These are phyloP conservation scores for Penicillium sp. DNA, from an alignment of 2,329 filamentous ascomycete species.

Conservation along the genomic window DNA sequence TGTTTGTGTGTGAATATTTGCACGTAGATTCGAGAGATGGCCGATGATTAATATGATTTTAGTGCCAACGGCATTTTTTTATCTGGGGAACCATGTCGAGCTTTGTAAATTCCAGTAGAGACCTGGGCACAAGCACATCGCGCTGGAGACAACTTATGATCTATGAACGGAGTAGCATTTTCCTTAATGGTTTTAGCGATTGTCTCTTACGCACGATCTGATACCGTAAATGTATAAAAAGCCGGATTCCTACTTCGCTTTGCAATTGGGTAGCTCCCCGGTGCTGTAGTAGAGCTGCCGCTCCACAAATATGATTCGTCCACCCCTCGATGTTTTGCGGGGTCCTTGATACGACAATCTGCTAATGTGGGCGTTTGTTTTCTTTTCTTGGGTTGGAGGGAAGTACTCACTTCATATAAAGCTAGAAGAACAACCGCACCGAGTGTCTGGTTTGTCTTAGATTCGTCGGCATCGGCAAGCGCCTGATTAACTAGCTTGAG, in stretches of 20 bases:
- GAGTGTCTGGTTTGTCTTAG: conserved; percentile 45
- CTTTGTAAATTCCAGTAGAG: not conserved
- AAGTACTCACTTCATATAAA: conserved; percentile 57
- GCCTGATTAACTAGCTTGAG: conserved; percentile 47
- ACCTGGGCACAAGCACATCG: not conserved
- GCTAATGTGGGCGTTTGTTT: not conserved
- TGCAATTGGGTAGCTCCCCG: not conserved
- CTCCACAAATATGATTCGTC: conserved; percentile 60
- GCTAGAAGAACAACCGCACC: conserved; percentile 59
- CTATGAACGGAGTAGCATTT: no score
- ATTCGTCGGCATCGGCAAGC: conserved; percentile 34
- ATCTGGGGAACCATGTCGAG: not conserved
- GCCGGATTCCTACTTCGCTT: not conserved
- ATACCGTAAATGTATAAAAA: not conserved
- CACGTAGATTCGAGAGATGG: not conserved
- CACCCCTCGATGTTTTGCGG: conserved; percentile 54
- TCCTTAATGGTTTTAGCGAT: no score
- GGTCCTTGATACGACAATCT: conserved; percentile 43
- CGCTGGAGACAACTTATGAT: no score
- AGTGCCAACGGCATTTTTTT: not conserved
- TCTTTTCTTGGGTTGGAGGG: not conserved
- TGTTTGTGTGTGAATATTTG: not conserved
- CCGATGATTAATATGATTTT: not conserved
- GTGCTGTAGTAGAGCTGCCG: conserved; percentile 49
- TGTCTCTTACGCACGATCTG: no score